These are phyloP conservation scores for Stenocarpella maydis DNA, from an alignment of 2,329 filamentous ascomycete species.

Conservation along the genomic window DNA sequence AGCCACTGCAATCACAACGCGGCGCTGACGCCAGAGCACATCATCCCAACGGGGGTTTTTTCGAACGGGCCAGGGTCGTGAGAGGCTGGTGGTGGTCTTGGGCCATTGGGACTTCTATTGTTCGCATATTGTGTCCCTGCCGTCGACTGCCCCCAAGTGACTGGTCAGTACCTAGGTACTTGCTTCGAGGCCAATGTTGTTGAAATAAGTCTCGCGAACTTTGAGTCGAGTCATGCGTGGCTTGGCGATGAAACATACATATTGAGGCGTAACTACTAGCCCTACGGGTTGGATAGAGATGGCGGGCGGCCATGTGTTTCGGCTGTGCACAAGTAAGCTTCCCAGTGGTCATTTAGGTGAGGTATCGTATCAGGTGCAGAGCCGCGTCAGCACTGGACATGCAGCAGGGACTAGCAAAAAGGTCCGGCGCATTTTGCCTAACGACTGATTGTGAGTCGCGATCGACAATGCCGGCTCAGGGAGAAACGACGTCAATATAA, in stretches of 20 bases:
- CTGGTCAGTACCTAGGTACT: background rate
- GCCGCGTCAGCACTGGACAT: conserved; percentile 19
- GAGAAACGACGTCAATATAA: conserved; percentile 22
- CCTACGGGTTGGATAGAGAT: conserved; percentile 9
- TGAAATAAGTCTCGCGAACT: background rate
- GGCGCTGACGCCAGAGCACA: conserved; percentile 20
- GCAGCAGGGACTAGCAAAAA: conserved; percentile 1
- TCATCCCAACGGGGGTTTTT: conserved; percentile 19
- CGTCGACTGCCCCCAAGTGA: background rate
- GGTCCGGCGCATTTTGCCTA: background rate
- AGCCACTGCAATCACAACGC: background rate
- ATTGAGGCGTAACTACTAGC: background rate
- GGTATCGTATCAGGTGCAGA: background rate
- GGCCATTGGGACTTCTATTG: conserved; percentile 6
- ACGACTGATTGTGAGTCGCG: conserved; percentile 8
- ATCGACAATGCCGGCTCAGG: conserved; percentile 9
- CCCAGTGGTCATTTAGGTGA: background rate
- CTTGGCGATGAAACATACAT: conserved; percentile 8
- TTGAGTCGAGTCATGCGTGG: conserved; percentile 3
- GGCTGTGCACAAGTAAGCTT: conserved; percentile 3
- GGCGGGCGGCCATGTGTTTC: conserved; percentile 3
- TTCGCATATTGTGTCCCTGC: background rate
- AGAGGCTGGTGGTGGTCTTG: background rate
- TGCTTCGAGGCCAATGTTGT: background rate
- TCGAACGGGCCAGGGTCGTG: background rate